A percentile compares a stretch with the other conserved stretches of the same genome.
phyloP scores from a whole-genome alignment of 140 eudicot genomes.

The Cichorium intybus region DNA sequence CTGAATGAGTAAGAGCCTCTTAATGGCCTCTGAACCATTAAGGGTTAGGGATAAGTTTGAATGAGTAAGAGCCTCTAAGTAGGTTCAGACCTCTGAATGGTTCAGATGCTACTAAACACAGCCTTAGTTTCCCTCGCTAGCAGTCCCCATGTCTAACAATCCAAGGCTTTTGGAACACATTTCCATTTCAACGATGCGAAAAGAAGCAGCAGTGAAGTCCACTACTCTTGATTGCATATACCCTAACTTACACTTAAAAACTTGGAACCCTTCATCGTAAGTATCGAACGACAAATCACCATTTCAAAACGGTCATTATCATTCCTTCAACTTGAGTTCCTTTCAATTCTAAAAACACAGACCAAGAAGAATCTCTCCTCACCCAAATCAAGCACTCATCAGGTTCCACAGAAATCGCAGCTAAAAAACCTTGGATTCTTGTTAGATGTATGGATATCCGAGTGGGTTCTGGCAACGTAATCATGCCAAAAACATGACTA shows the following conservation, averaged over 20 bases:
- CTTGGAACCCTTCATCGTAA: too few species aligned
- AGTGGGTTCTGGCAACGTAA: slow-evolving; percentile 24
- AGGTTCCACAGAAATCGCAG: neutral
- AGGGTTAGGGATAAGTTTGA: too few species aligned
- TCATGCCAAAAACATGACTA: slow-evolving; percentile 23
- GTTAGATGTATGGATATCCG: neutral
- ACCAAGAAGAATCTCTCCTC: slow-evolving; percentile 10
- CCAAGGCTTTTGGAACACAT: neutral
- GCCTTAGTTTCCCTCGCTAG: too few species aligned
- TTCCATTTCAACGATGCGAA: neutral
- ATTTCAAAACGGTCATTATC: neutral
- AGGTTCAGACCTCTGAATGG: too few species aligned
- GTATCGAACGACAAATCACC: neutral
- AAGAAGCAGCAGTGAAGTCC: neutral
- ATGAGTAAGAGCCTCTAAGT: too few species aligned
- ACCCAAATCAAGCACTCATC: neutral
- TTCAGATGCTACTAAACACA: too few species aligned
- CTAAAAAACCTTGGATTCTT: slow-evolving; percentile 8
- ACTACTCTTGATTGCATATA: neutral
- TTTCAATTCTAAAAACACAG: neutral
- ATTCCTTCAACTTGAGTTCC: too few species aligned
- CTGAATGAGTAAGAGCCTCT: too few species aligned
- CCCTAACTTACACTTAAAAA: neutral
- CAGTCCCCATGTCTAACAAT: neutral
- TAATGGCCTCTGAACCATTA: too few species aligned